phyloP scores from a whole-genome alignment of 2,329 filamentous ascomycete species.

The Juglanconis oblonga region DNA sequence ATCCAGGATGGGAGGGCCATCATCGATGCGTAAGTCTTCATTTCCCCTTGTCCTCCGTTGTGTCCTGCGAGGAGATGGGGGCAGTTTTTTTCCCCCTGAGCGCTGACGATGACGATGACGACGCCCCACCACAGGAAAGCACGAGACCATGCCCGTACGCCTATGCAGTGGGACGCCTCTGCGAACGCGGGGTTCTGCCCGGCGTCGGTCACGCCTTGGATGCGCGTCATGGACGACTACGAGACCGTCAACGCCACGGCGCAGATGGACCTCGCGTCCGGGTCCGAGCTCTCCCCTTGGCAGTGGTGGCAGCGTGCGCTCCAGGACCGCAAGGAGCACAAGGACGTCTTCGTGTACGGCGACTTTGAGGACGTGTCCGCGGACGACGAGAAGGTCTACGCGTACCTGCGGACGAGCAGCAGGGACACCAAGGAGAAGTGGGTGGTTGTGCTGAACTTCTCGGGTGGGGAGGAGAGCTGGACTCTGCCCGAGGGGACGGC shows the following conservation, averaged over 20 bases:
- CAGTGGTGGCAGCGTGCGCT: slow-evolving; percentile 61
- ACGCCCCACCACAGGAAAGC: slow-evolving; percentile 17
- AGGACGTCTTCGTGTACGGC: slow-evolving; percentile 66
- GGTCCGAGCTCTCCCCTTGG: slow-evolving; percentile 12
- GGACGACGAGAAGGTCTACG: slow-evolving; percentile 17
- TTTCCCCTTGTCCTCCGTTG: too few species aligned
- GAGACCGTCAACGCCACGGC: slow-evolving; percentile 55
- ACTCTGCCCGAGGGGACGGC: slow-evolving; percentile 20
- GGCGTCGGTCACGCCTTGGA: slow-evolving; percentile 55
- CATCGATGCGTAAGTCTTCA: slow-evolving; percentile 8
- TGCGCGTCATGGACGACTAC: slow-evolving; percentile 61
- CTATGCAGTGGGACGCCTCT: slow-evolving; percentile 67
- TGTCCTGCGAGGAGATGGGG: too few species aligned
- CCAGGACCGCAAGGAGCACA: slow-evolving; percentile 56
- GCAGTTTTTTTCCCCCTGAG: too few species aligned
- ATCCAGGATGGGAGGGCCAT: slow-evolving; percentile 7
- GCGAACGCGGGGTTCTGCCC: slow-evolving; percentile 64
- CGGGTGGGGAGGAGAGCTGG: slow-evolving; percentile 25
- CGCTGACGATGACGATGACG: too few species aligned
- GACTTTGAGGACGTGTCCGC: slow-evolving; percentile 35
- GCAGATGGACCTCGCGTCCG: slow-evolving; percentile 43
- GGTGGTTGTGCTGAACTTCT: slow-evolving; percentile 30
- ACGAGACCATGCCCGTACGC: slow-evolving; percentile 68
- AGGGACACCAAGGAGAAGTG: slow-evolving; percentile 23
- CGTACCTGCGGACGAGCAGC: slow-evolving; percentile 24